Percentiles rank a stretch among this genome's conserved stretches.
Evolutionary conservation across 306 rosid species (phyloP).

Genomic region (Rosa rugosa): DNA sequence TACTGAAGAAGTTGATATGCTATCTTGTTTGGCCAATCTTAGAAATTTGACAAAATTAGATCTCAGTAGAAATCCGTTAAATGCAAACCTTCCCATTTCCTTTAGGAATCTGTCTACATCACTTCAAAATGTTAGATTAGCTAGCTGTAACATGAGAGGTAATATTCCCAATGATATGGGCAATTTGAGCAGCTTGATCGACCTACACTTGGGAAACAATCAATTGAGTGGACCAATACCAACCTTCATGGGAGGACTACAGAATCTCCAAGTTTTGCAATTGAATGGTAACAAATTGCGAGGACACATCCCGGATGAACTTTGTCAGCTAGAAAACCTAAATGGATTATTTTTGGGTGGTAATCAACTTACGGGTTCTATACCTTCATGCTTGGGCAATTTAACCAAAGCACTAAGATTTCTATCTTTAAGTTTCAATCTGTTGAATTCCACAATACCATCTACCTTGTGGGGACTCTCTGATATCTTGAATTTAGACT

Average conservation of each 20-base stretch:
- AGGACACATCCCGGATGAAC: not conserved
- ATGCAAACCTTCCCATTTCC: not conserved
- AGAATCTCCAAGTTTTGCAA: not conserved
- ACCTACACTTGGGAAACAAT: accelerated
- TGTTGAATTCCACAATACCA: conserved; percentile 5
- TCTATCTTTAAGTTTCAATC: not conserved
- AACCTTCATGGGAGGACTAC: not conserved
- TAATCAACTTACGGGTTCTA: not conserved
- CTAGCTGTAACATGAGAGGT: not conserved
- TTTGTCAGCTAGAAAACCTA: not conserved
- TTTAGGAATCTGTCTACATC: not conserved
- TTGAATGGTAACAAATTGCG: not conserved
- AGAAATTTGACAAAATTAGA: not conserved
- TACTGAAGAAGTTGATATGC: not conserved
- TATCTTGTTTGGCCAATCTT: not conserved
- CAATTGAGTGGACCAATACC: conserved; percentile 7
- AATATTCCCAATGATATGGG: not conserved
- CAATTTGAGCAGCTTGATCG: not conserved
- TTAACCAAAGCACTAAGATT: not conserved
- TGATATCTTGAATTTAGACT: not conserved
- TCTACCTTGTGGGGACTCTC: not conserved
- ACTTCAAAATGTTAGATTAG: accelerated
- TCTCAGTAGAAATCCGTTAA: not conserved
- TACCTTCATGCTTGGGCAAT: conserved; percentile 5
- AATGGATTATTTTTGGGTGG: accelerated